Evolutionary conservation across 768 basidiomycete species (phyloP).

Genomic region (Pholiota microspora): DNA sequence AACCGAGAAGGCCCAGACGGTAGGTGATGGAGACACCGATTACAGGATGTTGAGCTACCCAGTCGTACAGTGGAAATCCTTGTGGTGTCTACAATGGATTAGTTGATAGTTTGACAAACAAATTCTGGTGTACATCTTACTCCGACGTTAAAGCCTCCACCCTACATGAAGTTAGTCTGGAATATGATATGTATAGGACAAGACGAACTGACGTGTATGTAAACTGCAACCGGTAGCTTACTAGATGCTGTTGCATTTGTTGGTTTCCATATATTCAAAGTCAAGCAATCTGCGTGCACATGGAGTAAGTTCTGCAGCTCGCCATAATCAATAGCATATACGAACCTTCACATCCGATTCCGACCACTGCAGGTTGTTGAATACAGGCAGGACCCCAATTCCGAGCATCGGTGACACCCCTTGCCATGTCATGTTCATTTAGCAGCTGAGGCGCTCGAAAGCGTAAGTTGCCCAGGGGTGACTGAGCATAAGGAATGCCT

Average conservation of each 20-base stretch:
- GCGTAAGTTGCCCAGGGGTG: constrained; percentile 45
- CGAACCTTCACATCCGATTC: constrained; percentile 43
- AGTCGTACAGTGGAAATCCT: constrained; percentile 46
- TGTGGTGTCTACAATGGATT: constrained; percentile 33
- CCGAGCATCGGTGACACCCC: constrained; percentile 36
- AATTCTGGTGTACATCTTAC: constrained; percentile 15
- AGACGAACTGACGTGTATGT: constrained; percentile 26
- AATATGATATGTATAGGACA: neutral
- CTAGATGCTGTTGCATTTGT: constrained; percentile 25
- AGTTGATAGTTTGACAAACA: neutral
- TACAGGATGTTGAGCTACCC: constrained; percentile 41
- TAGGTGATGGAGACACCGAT: constrained; percentile 36
- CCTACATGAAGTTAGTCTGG: constrained; percentile 19
- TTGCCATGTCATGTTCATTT: constrained; percentile 26
- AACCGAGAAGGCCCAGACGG: constrained; percentile 44
- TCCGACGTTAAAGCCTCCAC: constrained; percentile 38
- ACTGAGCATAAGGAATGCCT: constrained; percentile 53
- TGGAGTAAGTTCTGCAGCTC: too few species aligned
- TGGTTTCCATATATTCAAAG: constrained; percentile 55
- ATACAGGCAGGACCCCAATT: constrained; percentile 45
- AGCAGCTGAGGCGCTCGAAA: constrained; percentile 41
- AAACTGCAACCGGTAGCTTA: constrained; percentile 34
- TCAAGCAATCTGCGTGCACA: constrained; percentile 52
- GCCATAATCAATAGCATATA: constrained; percentile 22
- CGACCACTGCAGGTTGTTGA: constrained; percentile 43